phyloP scores from a whole-genome alignment of 2,329 filamentous ascomycete genomes.

The Arthrobotrys pseudoclavata region DNA sequence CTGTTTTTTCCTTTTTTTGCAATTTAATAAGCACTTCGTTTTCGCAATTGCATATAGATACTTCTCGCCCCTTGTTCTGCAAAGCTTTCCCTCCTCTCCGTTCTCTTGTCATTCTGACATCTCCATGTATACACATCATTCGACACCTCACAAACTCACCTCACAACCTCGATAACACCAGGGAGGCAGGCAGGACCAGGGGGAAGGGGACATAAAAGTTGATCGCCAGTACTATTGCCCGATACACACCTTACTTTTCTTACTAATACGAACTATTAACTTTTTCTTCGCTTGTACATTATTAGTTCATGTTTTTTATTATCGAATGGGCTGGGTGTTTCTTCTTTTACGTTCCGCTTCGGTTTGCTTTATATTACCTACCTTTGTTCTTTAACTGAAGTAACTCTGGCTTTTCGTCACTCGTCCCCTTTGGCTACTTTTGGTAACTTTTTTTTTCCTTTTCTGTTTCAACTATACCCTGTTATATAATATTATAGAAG shows the following conservation, averaged over 20 bases:
- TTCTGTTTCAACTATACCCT: constrained; percentile 13
- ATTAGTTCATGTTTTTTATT: constrained; percentile 49
- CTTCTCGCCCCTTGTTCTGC: neutral
- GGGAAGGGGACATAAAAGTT: constrained; percentile 7
- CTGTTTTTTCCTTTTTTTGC: constrained; percentile 11
- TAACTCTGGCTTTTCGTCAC: neutral
- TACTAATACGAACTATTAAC: constrained; percentile 11
- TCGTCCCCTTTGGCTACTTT: neutral
- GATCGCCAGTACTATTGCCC: constrained; percentile 12
- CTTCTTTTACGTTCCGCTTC: constrained; percentile 40
- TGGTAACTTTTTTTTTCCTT: neutral
- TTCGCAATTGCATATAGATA: constrained; percentile 26
- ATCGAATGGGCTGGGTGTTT: constrained; percentile 23
- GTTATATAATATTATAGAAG: constrained; percentile 32
- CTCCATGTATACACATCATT: neutral
- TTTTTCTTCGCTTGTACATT: constrained; percentile 53
- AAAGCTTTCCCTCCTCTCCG: neutral
- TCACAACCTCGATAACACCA: neutral
- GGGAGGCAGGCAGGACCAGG: neutral
- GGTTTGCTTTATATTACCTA: constrained; percentile 41
- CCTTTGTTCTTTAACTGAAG: neutral
- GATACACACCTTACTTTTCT: neutral
- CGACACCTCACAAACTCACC: neutral
- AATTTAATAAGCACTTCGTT: neutral
- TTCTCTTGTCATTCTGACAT: neutral